Percentiles rank a stretch among this genome's conserved stretches.
phyloP scores from a whole-genome alignment of 176 grass and related monocot genomes.

The Musa acuminata region DNA sequence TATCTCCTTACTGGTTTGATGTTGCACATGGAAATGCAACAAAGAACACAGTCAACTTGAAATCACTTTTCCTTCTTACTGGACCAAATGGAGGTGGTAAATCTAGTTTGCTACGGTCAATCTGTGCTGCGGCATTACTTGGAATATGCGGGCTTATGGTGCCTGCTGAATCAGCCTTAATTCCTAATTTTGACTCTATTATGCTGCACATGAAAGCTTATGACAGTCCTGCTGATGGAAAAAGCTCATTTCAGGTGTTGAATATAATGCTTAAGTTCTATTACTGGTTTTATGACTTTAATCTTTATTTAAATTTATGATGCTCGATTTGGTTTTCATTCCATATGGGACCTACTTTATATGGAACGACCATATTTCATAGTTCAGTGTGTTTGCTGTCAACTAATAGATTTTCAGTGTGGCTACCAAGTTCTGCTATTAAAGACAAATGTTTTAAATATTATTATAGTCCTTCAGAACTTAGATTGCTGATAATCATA shows the following conservation, averaged over 20 bases:
- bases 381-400: no score
- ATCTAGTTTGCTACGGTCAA: conserved; percentile 89
- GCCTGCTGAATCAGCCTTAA: conserved; percentile 60
- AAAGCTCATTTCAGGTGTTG: conserved; percentile 93
- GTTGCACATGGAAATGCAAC: conserved; percentile 68
- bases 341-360: no score
- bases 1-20: conserved; percentile 89
- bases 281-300: neutral
- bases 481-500: no score
- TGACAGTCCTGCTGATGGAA: conserved; percentile 91
- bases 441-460: no score
- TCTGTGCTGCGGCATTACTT: conserved; percentile 81
- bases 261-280: neutral
- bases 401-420: no score
- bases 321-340: neutral
- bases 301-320: neutral
- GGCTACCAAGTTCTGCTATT: no score
- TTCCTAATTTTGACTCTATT: conserved; percentile 80
- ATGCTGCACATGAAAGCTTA: conserved; percentile 97
- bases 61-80: conserved; percentile 74
- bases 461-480: no score
- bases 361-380: no score
- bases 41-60: conserved; percentile 75
- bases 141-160: conserved; percentile 99
- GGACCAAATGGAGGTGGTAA: conserved; percentile 98